Evolutionary conservation across 495 filamentous ascomycete genomes (phyloP).

Genomic region (Penicillium macrosclerotiorum): DNA sequence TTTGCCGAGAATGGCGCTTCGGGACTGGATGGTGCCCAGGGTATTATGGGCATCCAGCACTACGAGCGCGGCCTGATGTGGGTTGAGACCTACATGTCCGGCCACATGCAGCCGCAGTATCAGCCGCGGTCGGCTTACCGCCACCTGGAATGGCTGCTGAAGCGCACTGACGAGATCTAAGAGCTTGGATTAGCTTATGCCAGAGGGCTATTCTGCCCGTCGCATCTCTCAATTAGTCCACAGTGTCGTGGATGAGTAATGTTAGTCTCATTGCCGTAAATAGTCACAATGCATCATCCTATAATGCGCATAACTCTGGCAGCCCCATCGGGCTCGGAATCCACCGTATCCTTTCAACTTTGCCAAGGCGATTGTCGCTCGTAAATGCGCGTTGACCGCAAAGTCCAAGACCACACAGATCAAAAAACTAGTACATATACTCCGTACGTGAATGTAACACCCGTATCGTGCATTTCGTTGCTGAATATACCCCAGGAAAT

Average conservation of each 20-base stretch:
- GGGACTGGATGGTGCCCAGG: conserved; percentile 38
- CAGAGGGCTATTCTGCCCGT: neutral
- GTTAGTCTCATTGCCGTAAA: neutral
- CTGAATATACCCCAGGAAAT: conserved; percentile 4
- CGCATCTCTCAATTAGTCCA: neutral
- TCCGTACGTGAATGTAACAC: neutral
- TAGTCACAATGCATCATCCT: neutral
- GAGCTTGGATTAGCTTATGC: neutral
- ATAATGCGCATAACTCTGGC: neutral
- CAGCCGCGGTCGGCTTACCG: conserved; percentile 64
- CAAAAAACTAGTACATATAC: neutral
- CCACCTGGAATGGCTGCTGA: conserved; percentile 67
- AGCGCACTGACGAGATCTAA: conserved; percentile 47
- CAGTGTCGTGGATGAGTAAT: neutral
- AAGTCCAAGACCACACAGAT: neutral
- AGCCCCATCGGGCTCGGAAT: too few species aligned
- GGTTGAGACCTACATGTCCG: conserved; percentile 56
- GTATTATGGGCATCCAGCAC: conserved; percentile 61
- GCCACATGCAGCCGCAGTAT: conserved; percentile 68
- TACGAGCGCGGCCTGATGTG: conserved; percentile 74
- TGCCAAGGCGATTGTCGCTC: too few species aligned
- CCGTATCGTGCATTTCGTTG: too few species aligned
- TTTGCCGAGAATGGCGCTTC: conserved; percentile 30
- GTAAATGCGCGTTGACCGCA: conserved; percentile 2
- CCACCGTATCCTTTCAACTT: too few species aligned